Conservation (phyloP, 192 early-diverging fungal genomes). For the Coemansia sp. region DNA sequence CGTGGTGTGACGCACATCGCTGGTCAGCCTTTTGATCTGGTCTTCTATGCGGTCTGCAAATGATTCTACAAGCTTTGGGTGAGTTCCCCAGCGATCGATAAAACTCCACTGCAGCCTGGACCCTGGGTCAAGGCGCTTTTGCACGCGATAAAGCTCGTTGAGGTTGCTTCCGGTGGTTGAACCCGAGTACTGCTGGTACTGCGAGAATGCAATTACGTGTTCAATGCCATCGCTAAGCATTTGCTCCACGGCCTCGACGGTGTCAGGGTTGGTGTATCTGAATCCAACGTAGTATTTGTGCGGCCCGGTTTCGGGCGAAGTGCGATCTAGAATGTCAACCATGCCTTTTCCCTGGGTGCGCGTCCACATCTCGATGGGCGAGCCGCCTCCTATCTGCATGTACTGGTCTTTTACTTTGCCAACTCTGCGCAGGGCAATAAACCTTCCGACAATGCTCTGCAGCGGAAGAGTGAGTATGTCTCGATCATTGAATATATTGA, state of each 20-base stretch:
- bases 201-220: slow-evolving; percentile 85
- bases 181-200: slow-evolving; percentile 98
- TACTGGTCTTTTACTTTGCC: slow-evolving; percentile 89
- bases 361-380: slow-evolving; percentile 91
- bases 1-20: slow-evolving; percentile 72
- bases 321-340: slow-evolving; percentile 70
- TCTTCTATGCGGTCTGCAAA: slow-evolving; percentile 79
- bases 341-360: slow-evolving; percentile 78
- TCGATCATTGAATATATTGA: slow-evolving; percentile 83
- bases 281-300: slow-evolving; percentile 93
- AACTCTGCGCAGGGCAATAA: slow-evolving; percentile 80
- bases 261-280: slow-evolving; percentile 83
- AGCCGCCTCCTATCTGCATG: slow-evolving; percentile 89
- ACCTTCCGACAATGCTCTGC: slow-evolving; percentile 68
- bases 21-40: slow-evolving; percentile 55
- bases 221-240: slow-evolving; percentile 83
- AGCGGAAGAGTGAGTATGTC: slow-evolving; percentile 91
- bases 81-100: slow-evolving; percentile 93
- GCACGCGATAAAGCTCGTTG: slow-evolving; percentile 78
- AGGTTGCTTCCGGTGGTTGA: slow-evolving; percentile 91
- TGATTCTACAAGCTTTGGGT: slow-evolving; percentile 79
- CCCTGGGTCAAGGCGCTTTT: slow-evolving; percentile 63
- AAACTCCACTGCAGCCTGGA: slow-evolving; percentile 83
- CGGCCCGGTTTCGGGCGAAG: slow-evolving; percentile 76
- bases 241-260: slow-evolving; percentile 65